These are phyloP conservation scores for Phytophthora foliorum DNA, from an alignment of 352 stramenopile genomes.

Conservation along the genomic window DNA sequence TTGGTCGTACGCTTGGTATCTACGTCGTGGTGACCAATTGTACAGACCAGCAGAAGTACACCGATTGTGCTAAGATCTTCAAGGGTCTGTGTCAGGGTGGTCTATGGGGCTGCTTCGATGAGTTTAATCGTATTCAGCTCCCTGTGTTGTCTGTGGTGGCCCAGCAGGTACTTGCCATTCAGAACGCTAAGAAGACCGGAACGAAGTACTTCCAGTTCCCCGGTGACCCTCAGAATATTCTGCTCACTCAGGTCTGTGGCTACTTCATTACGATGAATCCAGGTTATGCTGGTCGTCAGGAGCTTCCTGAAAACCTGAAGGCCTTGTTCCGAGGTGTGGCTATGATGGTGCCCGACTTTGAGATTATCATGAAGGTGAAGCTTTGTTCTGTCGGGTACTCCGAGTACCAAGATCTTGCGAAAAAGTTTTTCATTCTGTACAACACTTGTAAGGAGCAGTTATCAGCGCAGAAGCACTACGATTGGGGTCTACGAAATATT, in stretches of 20 bases:
- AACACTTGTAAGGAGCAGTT: conserved; percentile 94
- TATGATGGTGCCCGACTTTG: conserved; percentile 94
- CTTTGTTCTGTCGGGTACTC: conserved; percentile 95
- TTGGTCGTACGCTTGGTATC: conserved; percentile 95
- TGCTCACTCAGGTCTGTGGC: conserved; percentile 95
- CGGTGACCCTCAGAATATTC: conserved; percentile 97
- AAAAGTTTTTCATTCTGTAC: conserved; percentile 95
- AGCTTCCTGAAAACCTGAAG: conserved; percentile 99
- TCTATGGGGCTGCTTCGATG: conserved; percentile 98
- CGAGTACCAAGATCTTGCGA: conserved; percentile 92
- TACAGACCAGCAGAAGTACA: conserved; percentile 98
- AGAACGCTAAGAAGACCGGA: conserved; percentile 98
- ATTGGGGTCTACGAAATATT: conserved; percentile 94
- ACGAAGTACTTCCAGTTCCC: conserved; percentile 98
- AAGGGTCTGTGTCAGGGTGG: conserved; percentile 97
- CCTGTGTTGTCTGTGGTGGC: conserved; percentile 97
- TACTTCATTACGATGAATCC: conserved; percentile 99
- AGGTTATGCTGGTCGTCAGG: conserved; percentile 97
- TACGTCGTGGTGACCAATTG: conserved; percentile 99
- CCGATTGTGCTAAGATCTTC: conserved; percentile 98
- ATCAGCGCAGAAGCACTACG: conserved; percentile 94
- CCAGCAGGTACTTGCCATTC: conserved; percentile 98
- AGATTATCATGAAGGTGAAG: conserved; percentile 98
- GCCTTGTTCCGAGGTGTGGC: conserved; percentile 92
- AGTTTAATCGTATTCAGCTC: conserved; percentile 98